Conservation (phyloP, 768 basidiomycete species). For the Naematelia aurantialba region DNA sequence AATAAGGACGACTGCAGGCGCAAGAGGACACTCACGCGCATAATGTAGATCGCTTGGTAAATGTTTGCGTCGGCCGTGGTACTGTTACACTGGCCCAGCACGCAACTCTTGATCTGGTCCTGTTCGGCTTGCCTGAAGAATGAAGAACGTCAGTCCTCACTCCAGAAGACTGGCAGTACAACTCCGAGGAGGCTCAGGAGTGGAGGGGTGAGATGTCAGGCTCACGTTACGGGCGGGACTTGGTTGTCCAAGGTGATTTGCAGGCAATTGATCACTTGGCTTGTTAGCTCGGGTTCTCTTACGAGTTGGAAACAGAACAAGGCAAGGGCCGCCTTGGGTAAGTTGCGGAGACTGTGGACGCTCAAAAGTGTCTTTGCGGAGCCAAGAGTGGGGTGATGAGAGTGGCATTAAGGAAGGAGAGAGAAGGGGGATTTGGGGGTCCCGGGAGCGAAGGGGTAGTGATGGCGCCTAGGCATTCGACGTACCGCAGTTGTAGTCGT, state of each 20-base stretch:
- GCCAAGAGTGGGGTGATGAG: too few relatives aligned
- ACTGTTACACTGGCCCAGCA: conserved; percentile 9
- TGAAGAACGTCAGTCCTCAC: too few relatives aligned
- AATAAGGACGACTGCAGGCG: too few relatives aligned
- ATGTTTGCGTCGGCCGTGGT: conserved; percentile 11
- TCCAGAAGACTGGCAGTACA: too few relatives aligned
- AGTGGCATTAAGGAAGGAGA: background rate
- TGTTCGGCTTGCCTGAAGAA: conserved; percentile 6
- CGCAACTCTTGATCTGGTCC: conserved; percentile 3
- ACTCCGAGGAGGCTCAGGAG: too few relatives aligned
- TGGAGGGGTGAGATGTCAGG: background rate
- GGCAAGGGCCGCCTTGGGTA: too few relatives aligned
- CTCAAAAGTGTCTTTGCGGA: too few relatives aligned
- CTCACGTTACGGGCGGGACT: background rate
- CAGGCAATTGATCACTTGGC: background rate
- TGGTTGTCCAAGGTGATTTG: background rate
- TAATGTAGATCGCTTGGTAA: conserved; percentile 26
- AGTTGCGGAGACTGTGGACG: too few relatives aligned
- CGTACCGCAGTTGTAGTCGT: conserved; percentile 30
- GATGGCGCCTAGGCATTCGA: too few relatives aligned
- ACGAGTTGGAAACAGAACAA: background rate
- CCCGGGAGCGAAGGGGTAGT: too few relatives aligned
- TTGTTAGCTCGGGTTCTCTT: background rate
- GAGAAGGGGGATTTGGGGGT: background rate
- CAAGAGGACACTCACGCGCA: conserved; percentile 12